Conservation (phyloP, 2,329 filamentous ascomycete species). For the Claviceps quebecensis region DNA sequence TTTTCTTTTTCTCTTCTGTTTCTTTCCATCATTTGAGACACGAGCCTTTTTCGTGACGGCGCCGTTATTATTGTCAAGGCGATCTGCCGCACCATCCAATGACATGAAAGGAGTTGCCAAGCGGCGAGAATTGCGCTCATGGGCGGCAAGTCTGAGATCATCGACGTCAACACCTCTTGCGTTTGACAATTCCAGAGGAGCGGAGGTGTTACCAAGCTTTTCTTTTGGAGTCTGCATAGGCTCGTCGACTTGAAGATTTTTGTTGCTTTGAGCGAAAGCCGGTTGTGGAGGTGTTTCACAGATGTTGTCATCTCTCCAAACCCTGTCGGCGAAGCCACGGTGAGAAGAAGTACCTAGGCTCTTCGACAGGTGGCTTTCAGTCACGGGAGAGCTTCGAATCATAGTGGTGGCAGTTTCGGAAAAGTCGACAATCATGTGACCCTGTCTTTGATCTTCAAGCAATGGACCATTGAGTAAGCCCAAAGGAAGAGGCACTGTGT, state of each 20-base stretch:
- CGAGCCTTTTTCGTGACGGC: neutral
- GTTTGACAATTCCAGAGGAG: neutral
- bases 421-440: conserved; percentile 14
- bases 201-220: too few species aligned
- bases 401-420: conserved; percentile 23
- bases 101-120: neutral
- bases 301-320: neutral
- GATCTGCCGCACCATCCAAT: neutral
- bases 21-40: neutral
- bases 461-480: conserved; percentile 1
- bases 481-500: conserved; percentile 16
- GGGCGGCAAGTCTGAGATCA: neutral
- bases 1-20: conserved; percentile 12
- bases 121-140: neutral
- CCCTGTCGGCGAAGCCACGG: neutral
- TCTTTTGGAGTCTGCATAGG: neutral
- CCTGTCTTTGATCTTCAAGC: neutral
- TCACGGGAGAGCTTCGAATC: conserved; percentile 18
- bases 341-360: conserved; percentile 3
- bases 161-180: neutral
- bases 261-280: neutral
- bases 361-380: conserved; percentile 2
- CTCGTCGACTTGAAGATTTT: neutral
- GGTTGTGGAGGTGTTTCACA: neutral
- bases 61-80: neutral